A percentile compares a stretch with the other conserved stretches of the same genome.
Evolutionary conservation across 805 yeast genomes (phyloP).

Genomic region (Yarrowia sp.): DNA sequence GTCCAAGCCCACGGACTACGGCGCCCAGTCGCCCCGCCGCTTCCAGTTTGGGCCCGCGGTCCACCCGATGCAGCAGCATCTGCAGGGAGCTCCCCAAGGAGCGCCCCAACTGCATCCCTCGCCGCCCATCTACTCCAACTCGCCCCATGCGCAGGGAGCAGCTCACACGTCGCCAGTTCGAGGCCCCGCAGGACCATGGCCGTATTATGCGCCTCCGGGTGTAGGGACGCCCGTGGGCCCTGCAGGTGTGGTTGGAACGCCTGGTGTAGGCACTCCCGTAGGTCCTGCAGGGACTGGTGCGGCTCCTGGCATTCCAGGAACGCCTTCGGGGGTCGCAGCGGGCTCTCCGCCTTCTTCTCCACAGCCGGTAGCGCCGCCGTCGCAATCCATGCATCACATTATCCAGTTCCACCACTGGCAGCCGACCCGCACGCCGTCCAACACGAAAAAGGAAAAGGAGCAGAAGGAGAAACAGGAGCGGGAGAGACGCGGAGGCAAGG

Average conservation of each 20-base stretch:
- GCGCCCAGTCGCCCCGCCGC: slow-evolving; percentile 41
- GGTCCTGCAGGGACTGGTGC: not conserved
- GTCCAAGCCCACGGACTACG: slow-evolving; percentile 41
- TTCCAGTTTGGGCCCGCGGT: slow-evolving; percentile 37
- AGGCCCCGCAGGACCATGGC: slow-evolving; percentile 13
- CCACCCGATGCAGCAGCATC: slow-evolving; percentile 39
- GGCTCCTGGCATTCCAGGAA: not conserved
- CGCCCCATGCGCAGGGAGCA: slow-evolving; percentile 17
- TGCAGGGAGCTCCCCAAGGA: slow-evolving; percentile 31
- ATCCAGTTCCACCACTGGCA: slow-evolving; percentile 67
- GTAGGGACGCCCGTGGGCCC: slow-evolving; percentile 14
- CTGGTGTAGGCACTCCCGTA: no score
- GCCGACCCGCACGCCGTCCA: slow-evolving; percentile 48
- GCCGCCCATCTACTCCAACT: slow-evolving; percentile 34
- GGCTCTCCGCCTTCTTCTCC: slow-evolving; percentile 43
- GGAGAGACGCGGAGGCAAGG: slow-evolving; percentile 13
- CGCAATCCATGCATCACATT: slow-evolving; percentile 55
- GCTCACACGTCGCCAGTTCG: slow-evolving; percentile 10
- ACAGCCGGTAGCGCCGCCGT: slow-evolving; percentile 40
- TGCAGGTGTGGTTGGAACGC: not conserved
- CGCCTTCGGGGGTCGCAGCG: slow-evolving; percentile 43
- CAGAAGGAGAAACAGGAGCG: slow-evolving; percentile 37
- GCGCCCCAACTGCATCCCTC: slow-evolving; percentile 38
- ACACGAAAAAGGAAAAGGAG: slow-evolving; percentile 34
- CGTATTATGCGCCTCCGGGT: not conserved